Percentiles rank a stretch among this genome's conserved stretches.
These are phyloP conservation scores for Tylopilus plumbeoviolaceoides DNA, from an alignment of 768 basidiomycete species.

Conservation along the genomic window DNA sequence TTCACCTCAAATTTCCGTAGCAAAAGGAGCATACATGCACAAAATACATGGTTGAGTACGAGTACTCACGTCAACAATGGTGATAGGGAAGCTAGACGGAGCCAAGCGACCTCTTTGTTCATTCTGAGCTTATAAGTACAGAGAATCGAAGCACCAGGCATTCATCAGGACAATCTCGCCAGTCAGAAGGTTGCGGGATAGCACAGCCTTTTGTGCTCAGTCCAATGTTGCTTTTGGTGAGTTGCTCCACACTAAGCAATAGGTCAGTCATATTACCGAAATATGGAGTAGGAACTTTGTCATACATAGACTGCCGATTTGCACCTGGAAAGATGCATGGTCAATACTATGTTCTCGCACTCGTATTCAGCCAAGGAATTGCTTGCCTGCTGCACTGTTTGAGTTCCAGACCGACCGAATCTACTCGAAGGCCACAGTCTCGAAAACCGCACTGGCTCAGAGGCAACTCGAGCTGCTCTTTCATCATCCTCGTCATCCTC, in stretches of 20 bases:
- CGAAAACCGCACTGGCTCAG: constrained; percentile 32
- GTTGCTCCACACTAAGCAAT: constrained; percentile 29
- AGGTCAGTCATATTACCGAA: neutral
- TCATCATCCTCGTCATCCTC: constrained; percentile 27
- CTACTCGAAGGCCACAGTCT: constrained; percentile 21
- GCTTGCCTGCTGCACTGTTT: constrained; percentile 37
- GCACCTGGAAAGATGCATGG: constrained; percentile 28
- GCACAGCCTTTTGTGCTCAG: constrained; percentile 33
- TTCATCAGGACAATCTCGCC: neutral
- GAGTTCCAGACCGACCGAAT: constrained; percentile 19
- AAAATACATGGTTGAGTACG: neutral
- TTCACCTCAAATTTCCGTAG: neutral
- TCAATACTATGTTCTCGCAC: neutral
- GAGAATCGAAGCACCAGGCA: no score
- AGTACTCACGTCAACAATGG: no score
- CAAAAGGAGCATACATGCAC: neutral
- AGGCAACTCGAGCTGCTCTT: constrained; percentile 26
- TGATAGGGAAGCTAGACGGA: no score
- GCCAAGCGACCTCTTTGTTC: no score
- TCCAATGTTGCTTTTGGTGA: constrained; percentile 39
- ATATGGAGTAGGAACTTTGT: neutral
- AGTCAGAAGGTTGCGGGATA: constrained; percentile 32
- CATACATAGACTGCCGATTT: constrained; percentile 42
- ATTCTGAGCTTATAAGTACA: no score
- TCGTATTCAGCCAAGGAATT: neutral